Conservation (phyloP, 768 basidiomycete species). For the Leucocoprinus leucothites region DNA sequence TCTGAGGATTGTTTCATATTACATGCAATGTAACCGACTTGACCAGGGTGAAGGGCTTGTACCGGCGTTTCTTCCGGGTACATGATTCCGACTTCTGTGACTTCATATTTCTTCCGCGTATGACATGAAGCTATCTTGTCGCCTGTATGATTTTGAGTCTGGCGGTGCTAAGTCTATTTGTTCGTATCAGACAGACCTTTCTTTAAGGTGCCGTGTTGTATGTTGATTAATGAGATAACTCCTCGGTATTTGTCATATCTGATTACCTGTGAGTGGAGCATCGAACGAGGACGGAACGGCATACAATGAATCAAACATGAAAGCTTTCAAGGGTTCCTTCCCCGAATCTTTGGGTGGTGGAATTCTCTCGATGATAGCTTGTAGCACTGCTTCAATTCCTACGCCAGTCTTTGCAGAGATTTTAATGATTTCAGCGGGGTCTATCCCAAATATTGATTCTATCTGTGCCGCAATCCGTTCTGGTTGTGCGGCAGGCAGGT, state of each 20-base stretch:
- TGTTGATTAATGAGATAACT: constrained; percentile 86
- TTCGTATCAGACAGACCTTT: constrained; percentile 54
- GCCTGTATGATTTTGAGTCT: constrained; percentile 41
- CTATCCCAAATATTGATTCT: constrained; percentile 76
- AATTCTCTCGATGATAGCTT: constrained; percentile 79
- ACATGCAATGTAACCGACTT: constrained; percentile 88
- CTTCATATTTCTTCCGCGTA: constrained; percentile 85
- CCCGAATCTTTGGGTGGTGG: constrained; percentile 68
- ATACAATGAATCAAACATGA: constrained; percentile 92
- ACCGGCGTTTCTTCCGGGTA: constrained; percentile 87
- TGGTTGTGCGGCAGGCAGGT: constrained; percentile 86
- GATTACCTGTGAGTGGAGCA: constrained; percentile 13
- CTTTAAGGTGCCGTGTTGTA: constrained; percentile 75
- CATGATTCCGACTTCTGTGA: constrained; percentile 86
- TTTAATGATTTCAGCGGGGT: constrained; percentile 66
- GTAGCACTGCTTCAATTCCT: constrained; percentile 75
- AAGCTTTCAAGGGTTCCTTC: constrained; percentile 66
- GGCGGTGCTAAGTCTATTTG: background rate
- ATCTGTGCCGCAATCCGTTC: constrained; percentile 80
- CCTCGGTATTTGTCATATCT: constrained; percentile 96
- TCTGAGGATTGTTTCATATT: constrained; percentile 98
- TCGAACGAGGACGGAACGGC: constrained; percentile 6
- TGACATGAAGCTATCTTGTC: constrained; percentile 87
- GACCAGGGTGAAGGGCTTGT: constrained; percentile 63
- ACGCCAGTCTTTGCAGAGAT: constrained; percentile 93